phyloP scores from a whole-genome alignment of 441 rosid species.

The Geranium incanum region DNA sequence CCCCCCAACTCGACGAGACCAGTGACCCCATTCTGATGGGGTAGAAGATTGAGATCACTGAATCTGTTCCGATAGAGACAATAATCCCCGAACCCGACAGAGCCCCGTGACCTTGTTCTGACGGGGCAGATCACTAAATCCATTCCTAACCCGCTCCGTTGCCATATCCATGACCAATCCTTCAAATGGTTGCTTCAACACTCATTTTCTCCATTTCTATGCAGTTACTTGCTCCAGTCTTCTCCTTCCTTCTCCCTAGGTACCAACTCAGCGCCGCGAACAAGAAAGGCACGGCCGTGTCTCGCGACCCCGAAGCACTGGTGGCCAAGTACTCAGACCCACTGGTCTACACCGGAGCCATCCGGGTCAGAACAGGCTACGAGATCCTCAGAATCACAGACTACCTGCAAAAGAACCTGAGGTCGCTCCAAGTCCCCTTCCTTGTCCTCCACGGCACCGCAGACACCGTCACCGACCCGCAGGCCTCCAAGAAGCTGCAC shows the following conservation, averaged over 20 bases:
- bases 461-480: conserved; percentile 70
- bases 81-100: too few relatives aligned
- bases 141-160: too few relatives aligned
- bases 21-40: too few relatives aligned
- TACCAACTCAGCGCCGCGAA: conserved; percentile 60
- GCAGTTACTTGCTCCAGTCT: conserved; percentile 65
- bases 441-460: conserved; percentile 72
- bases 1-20: too few relatives aligned
- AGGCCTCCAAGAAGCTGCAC: conserved; percentile 49
- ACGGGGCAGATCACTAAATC: too few relatives aligned
- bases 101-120: too few relatives aligned
- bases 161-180: too few relatives aligned
- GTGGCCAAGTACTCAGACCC: conserved; percentile 81
- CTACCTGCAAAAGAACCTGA: conserved; percentile 53
- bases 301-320: conserved; percentile 70
- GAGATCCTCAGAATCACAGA: conserved; percentile 65
- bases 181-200: too few relatives aligned
- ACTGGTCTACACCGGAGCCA: conserved; percentile 61
- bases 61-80: too few relatives aligned
- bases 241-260: conserved; percentile 57
- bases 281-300: conserved; percentile 63
- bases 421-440: conserved; percentile 49
- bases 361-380: conserved; percentile 73
- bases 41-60: too few relatives aligned
- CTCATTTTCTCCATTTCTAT: background rate